These are phyloP conservation scores for Ampelomyces quisqualis DNA, from an alignment of 2,329 filamentous ascomycete genomes.

Conservation along the genomic window DNA sequence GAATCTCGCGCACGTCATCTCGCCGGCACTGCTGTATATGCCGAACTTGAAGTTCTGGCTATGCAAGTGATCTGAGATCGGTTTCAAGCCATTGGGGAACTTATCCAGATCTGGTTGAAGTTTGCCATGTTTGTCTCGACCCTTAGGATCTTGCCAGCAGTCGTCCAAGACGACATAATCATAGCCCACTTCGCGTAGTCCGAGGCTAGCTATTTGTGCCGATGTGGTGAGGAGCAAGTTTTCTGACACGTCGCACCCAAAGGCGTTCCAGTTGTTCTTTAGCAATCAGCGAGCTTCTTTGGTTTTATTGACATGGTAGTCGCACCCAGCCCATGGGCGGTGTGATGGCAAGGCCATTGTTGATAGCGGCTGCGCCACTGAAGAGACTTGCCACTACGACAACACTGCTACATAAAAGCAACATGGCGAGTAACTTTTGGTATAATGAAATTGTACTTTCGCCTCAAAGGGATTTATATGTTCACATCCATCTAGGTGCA, in stretches of 20 bases:
- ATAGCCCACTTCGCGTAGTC: conserved; percentile 33
- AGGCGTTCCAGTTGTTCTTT: conserved; percentile 31
- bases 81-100: conserved; percentile 61
- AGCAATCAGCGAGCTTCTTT: conserved; percentile 1
- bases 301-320: neutral
- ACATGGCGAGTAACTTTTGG: no score
- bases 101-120: conserved; percentile 51
- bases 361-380: conserved; percentile 21
- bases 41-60: conserved; percentile 59
- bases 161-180: conserved; percentile 62
- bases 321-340: conserved; percentile 28
- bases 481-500: no score
- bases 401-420: conserved; percentile 11
- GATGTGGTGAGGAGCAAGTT: conserved; percentile 29
- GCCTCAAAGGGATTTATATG: no score
- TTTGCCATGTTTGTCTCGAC: conserved; percentile 46
- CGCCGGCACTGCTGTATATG: conserved; percentile 61
- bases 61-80: conserved; percentile 48
- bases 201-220: conserved; percentile 23
- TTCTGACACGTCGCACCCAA: conserved; percentile 32
- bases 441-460: no score
- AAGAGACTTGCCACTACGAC: conserved; percentile 14
- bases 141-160: conserved; percentile 55
- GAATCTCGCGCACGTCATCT: conserved; percentile 57
- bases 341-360: conserved; percentile 26